phyloP scores from a whole-genome alignment of 768 basidiomycete species.

The Trametes cinnabarina region DNA sequence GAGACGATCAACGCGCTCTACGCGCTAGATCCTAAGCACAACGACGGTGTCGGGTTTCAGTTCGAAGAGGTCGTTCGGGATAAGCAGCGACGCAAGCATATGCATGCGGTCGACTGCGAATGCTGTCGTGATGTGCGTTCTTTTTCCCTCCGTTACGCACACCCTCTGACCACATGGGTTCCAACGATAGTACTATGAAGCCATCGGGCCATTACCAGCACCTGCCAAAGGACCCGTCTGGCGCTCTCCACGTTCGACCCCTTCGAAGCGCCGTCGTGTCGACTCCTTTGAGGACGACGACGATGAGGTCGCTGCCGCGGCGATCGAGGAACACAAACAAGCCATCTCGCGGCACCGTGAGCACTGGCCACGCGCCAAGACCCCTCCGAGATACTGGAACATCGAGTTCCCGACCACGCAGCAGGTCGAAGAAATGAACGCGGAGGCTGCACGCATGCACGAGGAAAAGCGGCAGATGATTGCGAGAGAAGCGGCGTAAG shows the following conservation, averaged over 20 bases:
- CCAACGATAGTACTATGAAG: conserved; percentile 69
- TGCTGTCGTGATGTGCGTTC: conserved; percentile 66
- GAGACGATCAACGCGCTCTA: conserved; percentile 62
- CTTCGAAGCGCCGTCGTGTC: conserved; percentile 12
- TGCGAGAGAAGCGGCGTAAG: conserved; percentile 58
- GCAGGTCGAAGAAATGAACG: conserved; percentile 73
- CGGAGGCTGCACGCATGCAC: conserved; percentile 70
- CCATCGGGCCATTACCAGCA: conserved; percentile 66
- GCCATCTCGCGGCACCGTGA: conserved; percentile 70
- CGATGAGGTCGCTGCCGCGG: conserved; percentile 27
- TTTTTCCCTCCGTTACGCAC: neutral
- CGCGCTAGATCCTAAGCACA: conserved; percentile 62
- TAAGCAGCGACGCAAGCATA: conserved; percentile 56
- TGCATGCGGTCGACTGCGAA: conserved; percentile 80
- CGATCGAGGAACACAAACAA: conserved; percentile 56
- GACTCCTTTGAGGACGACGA: conserved; percentile 12
- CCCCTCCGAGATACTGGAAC: conserved; percentile 87
- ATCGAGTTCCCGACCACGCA: conserved; percentile 91
- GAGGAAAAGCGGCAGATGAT: conserved; percentile 57
- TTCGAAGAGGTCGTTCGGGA: conserved; percentile 77
- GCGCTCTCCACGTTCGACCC: conserved; percentile 49
- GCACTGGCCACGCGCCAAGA: conserved; percentile 66
- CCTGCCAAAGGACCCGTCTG: conserved; percentile 69
- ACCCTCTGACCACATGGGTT: neutral
- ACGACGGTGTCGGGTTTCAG: conserved; percentile 63